Base-by-base conservation (phyloP, 2,329 filamentous ascomycete species). In the Ramularia endophylla region DNA sequence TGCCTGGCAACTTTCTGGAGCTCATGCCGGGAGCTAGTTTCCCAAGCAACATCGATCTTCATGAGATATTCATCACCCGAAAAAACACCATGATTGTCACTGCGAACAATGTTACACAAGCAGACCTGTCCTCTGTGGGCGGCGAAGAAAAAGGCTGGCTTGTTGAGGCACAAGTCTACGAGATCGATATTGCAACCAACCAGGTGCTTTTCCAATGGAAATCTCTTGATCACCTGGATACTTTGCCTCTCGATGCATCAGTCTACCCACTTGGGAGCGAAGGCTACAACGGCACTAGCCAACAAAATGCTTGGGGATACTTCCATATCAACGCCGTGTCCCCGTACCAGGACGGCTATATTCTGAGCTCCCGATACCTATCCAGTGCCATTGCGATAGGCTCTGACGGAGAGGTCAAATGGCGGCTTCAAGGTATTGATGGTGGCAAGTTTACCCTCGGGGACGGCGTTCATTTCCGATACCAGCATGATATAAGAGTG, bases 131-230 rank as follows among this genome's bases (percentile, higher is more conserved):
- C 4, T 33, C 46, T 8, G 39, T 64, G 8, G 55, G 53, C 13
- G 57, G 61, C 1, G 46, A 55, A 1, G 40, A 50, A 5, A 27
- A 57, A 5, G 59, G 60, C 27, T 65, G 58, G 53, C 55, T 66
- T 2, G 52, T 54, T 7, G 62, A 53, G 17, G 48, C 48, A 5
- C 50, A 51, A 20, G 45, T 47, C n/a, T 48, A 51, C 27, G 50
- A 53, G 36, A 57, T 66, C 18, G 56, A 66, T n/a, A 57, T 66
- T 22, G 55, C 43, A 18, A 63, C 62, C 2, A 59, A 61, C 9
- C 46, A 59, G 9, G 40, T 65, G 3, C 34, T 65, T 1, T 66
- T 65, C 28, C 48, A 59, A 17, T 66, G 64, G 64, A 61, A 60
- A 9, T 56, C 57, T 36, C 59, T 64, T 0, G 55, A 65, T 8